A percentile compares a stretch with the other conserved stretches of the same genome.
These are phyloP conservation scores for Saccharomycopsis oosterbeekiorum DNA, from an alignment of 805 yeast species.

Conservation along the genomic window DNA sequence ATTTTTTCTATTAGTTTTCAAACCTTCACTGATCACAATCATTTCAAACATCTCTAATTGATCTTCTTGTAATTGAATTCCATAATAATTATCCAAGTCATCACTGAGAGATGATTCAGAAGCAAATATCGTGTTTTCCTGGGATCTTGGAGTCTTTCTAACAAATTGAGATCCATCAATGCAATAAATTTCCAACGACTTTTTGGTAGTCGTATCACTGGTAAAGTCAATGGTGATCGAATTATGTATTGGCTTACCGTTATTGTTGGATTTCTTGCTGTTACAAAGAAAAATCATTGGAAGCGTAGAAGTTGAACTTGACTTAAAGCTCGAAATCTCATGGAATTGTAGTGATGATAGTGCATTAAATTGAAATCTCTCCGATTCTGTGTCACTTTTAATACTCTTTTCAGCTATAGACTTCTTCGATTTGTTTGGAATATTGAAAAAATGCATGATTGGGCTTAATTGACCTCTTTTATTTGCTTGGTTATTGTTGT, in stretches of 20 bases:
- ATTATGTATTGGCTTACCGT: neutral
- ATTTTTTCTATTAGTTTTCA: slow-evolving; percentile 10
- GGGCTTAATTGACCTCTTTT: slow-evolving; percentile 14
- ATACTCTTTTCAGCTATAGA: neutral
- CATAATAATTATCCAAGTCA: slow-evolving; percentile 36
- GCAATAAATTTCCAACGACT: slow-evolving; percentile 27
- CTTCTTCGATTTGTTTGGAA: slow-evolving; percentile 9
- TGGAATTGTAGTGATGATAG: slow-evolving; percentile 21
- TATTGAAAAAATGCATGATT: slow-evolving; percentile 17
- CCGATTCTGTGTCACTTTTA: neutral
- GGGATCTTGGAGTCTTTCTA: slow-evolving; percentile 43
- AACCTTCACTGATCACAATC: slow-evolving; percentile 37
- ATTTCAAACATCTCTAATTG: slow-evolving; percentile 37
- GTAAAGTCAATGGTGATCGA: slow-evolving; percentile 12
- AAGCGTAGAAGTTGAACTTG: slow-evolving; percentile 8
- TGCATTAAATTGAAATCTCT: slow-evolving; percentile 19
- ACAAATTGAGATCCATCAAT: slow-evolving; percentile 32
- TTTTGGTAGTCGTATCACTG: slow-evolving; percentile 6
- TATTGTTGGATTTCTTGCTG: neutral
- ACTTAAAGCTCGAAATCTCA: slow-evolving; percentile 10
- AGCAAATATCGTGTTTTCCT: slow-evolving; percentile 26
- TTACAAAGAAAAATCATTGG: slow-evolving; percentile 22
- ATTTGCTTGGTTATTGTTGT: neutral
- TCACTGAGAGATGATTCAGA: slow-evolving; percentile 52
- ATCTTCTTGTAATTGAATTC: slow-evolving; percentile 33